These are phyloP conservation scores for Rhodotorula graminis DNA, from an alignment of 768 basidiomycete species.

Conservation along the genomic window DNA sequence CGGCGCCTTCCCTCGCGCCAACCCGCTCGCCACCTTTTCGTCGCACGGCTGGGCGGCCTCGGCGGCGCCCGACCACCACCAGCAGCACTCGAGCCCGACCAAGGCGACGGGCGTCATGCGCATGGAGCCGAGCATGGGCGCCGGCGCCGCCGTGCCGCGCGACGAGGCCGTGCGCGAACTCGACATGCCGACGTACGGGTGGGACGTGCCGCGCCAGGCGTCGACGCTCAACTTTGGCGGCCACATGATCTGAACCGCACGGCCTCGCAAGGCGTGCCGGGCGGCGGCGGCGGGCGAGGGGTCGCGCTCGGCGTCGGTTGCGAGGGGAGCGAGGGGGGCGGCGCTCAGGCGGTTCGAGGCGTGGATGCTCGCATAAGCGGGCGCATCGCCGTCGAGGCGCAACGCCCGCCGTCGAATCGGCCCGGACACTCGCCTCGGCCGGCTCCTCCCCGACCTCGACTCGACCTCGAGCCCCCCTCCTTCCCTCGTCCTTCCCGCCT, in stretches of 20 bases:
- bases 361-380: not conserved
- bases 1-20: not conserved
- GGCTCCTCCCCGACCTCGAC: not conserved
- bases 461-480: too few species aligned
- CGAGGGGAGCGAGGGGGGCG: not conserved
- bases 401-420: not conserved
- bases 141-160: not conserved
- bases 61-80: not conserved
- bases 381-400: not conserved
- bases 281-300: not conserved
- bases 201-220: conserved; percentile 23
- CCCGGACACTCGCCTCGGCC: too few species aligned
- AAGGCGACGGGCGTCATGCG: not conserved
- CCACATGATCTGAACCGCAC: conserved; percentile 13
- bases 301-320: too few species aligned
- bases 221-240: conserved; percentile 13
- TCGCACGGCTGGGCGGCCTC: not conserved
- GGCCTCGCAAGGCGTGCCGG: not conserved
- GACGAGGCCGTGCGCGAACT: conserved; percentile 1
- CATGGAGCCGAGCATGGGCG: conserved; percentile 1
- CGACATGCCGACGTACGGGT: conserved; percentile 8
- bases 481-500: too few species aligned
- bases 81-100: not conserved
- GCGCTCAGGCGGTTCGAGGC: conserved; percentile 11
- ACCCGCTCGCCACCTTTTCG: not conserved